Conservation (phyloP, 768 basidiomycete genomes). For the Austroboletus eburneus region DNA sequence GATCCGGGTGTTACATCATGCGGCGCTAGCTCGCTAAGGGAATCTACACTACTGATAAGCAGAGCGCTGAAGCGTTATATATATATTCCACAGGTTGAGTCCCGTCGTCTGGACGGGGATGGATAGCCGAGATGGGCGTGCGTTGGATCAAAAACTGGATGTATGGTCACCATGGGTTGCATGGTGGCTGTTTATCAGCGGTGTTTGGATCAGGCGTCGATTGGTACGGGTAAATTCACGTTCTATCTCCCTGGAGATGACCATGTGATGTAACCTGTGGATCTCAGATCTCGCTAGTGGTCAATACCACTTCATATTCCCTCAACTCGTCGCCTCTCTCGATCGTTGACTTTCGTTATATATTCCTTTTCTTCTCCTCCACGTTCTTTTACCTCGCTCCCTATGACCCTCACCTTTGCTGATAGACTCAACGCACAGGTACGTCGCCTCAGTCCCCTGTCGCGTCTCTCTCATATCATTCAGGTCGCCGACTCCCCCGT, state of each 20-base stretch:
- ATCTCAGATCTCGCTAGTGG: constrained; percentile 21
- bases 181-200: neutral
- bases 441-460: neutral
- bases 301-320: too few species aligned
- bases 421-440: constrained; percentile 43
- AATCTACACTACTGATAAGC: neutral
- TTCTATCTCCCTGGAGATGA: constrained; percentile 22
- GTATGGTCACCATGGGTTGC: neutral
- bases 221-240: constrained; percentile 11
- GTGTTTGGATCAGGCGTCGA: neutral
- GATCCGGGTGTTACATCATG: too few species aligned
- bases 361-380: constrained; percentile 14
- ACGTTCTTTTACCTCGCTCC: constrained; percentile 19
- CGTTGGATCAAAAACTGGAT: too few species aligned
- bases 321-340: neutral
- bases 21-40: too few species aligned
- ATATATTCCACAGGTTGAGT: too few species aligned
- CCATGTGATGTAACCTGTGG: constrained; percentile 11
- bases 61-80: neutral
- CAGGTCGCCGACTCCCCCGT: constrained; percentile 38
- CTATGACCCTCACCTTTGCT: constrained; percentile 37
- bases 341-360: constrained; percentile 19
- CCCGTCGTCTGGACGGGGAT: neutral
- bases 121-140: neutral
- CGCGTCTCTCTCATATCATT: neutral